phyloP scores from a whole-genome alignment of 441 rosid genomes.

The Capsella rubella region DNA sequence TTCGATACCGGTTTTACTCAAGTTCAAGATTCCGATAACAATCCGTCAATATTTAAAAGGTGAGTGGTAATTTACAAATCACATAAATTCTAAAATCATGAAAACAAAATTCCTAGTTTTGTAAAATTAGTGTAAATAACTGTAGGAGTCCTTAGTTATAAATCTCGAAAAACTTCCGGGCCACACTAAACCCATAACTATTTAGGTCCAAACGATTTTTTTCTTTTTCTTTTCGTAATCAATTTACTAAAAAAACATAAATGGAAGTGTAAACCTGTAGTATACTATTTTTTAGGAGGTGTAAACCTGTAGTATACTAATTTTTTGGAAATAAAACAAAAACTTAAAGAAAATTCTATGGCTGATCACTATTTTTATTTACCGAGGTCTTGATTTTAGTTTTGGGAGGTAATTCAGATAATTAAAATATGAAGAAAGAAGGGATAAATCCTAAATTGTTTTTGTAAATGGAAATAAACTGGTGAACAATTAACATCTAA shows the following conservation, averaged over 20 bases:
- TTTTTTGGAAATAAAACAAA: background rate
- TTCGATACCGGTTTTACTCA: background rate
- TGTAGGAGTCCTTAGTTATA: background rate
- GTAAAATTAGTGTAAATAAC: background rate
- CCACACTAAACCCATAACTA: conserved; percentile 6
- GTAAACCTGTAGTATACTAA: background rate
- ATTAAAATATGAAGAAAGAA: background rate
- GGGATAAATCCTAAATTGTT: background rate
- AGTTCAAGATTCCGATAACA: background rate
- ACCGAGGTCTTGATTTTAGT: background rate
- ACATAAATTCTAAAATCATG: background rate
- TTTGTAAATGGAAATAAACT: conserved; percentile 25
- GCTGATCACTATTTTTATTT: background rate
- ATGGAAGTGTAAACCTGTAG: conserved; percentile 21
- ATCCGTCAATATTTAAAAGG: background rate
- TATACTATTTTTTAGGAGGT: background rate
- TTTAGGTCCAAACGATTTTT: background rate
- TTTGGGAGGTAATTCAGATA: background rate
- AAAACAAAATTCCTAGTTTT: background rate
- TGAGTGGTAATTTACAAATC: background rate
- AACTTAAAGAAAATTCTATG: background rate
- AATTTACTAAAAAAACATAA: background rate
- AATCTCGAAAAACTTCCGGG: background rate
- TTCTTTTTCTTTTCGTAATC: background rate
- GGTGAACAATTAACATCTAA: conserved; percentile 38